phyloP scores from a whole-genome alignment of 2,329 filamentous ascomycete species.

The Stemphylium vesicarium region DNA sequence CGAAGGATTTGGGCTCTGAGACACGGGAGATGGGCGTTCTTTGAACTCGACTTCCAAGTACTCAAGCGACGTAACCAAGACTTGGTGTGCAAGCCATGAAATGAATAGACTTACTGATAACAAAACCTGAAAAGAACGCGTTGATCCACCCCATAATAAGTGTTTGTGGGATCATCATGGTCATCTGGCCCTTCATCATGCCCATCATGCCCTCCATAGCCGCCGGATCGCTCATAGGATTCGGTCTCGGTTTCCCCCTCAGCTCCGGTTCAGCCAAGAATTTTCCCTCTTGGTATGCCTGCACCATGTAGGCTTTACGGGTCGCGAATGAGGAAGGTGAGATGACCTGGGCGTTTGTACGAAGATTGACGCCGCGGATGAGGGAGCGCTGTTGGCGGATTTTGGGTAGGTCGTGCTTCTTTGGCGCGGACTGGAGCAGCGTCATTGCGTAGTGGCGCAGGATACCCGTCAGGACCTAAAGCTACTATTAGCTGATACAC shows the following conservation, averaged over 20 bases:
- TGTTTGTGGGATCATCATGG: constrained; percentile 99
- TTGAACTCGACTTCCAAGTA: too few relatives aligned
- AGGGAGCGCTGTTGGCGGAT: constrained; percentile 86
- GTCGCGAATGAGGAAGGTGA: constrained; percentile 77
- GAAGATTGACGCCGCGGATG: constrained; percentile 81
- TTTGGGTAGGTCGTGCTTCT: constrained; percentile 75
- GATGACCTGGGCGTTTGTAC: constrained; percentile 80
- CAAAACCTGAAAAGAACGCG: constrained; percentile 97
- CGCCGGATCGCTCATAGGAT: constrained; percentile 92
- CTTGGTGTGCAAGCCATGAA: not conserved
- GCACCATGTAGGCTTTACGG: constrained; percentile 80
- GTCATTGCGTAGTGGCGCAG: constrained; percentile 95
- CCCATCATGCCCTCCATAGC: constrained; percentile 99
- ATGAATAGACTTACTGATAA: constrained; percentile 74
- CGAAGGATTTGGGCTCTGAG: too few relatives aligned
- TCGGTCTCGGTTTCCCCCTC: constrained; percentile 85
- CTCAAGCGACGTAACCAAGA: too few relatives aligned
- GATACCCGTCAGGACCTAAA: constrained; percentile 85
- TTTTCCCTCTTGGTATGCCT: constrained; percentile 81
- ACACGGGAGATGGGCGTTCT: too few relatives aligned
- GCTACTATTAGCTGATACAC: constrained; percentile 14
- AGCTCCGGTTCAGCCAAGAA: constrained; percentile 89
- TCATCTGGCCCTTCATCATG: constrained; percentile 99
- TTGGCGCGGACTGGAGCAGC: constrained; percentile 84
- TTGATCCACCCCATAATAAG: constrained; percentile 99